Base-by-base conservation (phyloP, 2,329 filamentous ascomycete species). In the Bipolaris cookei region DNA sequence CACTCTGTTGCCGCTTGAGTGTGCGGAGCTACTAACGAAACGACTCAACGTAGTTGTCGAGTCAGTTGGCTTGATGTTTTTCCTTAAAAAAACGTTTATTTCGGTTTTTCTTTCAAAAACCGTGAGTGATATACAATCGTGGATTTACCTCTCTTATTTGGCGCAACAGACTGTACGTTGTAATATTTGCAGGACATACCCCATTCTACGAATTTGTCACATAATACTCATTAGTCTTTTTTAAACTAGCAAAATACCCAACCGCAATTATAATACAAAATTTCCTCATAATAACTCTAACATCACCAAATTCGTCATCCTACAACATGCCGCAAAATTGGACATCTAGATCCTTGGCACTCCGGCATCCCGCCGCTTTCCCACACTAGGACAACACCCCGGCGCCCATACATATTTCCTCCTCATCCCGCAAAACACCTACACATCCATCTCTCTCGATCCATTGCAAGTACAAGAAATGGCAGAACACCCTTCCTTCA, bases 401-500 rank as follows among this genome's bases (percentile, higher is more conserved):
- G 37, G 10, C 10, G 28, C 16, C 45, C 21, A 21, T 25, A 38
- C 28, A 11, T 30, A 30, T 30, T 30, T 30, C 28, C 28, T 11
- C 28, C 28, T 30, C 28, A 30, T 30, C 28, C 28, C 28, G 28
- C 28, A 11, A 30, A 30, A 11, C 28, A 25, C 39, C n/a, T 25
- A n/a, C 21, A 16, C 2, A 42, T 18, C 38, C 41, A 23, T 52
- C 38, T 16, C 11, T 39, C 25, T 32, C 41, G 28, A 55, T 51
- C 45, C 11, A 25, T 7, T 11, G 35, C 11, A 11, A 10, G 4
- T 11, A 30, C 28, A 11, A 21, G 45, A 25, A 14, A 71, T 71
- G 69, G 69, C 69, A 20, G 67, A 71, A 42, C 69, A 71, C 45
- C 69, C 69, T 2, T 71, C 69, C 7, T 71, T 71, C 41, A 70